Evolutionary conservation across 352 stramenopile genomes (phyloP), one percentile per base, ranked within the genome.

Genomic region (Vaucheria bursata): DNA sequence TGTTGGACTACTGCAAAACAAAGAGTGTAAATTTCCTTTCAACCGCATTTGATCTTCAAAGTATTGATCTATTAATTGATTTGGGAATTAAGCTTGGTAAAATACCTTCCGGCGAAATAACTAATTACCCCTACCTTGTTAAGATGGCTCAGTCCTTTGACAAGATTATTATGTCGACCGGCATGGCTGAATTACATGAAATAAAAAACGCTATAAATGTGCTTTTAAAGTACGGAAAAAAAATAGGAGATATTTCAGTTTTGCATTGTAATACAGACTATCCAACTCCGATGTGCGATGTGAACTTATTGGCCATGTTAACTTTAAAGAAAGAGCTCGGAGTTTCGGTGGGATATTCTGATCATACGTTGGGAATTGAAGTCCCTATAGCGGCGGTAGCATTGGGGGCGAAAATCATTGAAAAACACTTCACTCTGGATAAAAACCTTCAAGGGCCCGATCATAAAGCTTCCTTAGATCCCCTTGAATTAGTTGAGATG

Each of bases 361-460:
- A 59, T 59, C 45, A 59, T 25, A 59, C 45, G 18, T 25, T 25
- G 45, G 45, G 45, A 18, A 18, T 18, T 59, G 18, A 18, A 59
- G 25, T 25, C 25, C 12, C 25, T 18, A 18, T 59, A 59, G 45
- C 12, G 18, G 45, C 45, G 25, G 25, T 59, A 18, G 18, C 45
- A 18, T 25, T 59, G 18, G 45, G 45, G 18, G 45, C 45, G 25
- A 59, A 59, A 59, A 59, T 59, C 12, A 59, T 59, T 59, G 45
- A 59, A 59, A 59, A 59, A 59, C 45, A 59, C 25, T 59, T 59
- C 45, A 59, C 45, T 59, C 12, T 18, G 12, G 45, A 59, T 59
- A 59, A 59, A 59, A 18, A 18, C 12, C 45, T 18, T 25, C 12
- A 18, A 18, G 45, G 45, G 25, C 45, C 45, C 25, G 45, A 59